Conservation (phyloP, 1,139 yeast genomes). For the Blastobotrys proliferans region DNA sequence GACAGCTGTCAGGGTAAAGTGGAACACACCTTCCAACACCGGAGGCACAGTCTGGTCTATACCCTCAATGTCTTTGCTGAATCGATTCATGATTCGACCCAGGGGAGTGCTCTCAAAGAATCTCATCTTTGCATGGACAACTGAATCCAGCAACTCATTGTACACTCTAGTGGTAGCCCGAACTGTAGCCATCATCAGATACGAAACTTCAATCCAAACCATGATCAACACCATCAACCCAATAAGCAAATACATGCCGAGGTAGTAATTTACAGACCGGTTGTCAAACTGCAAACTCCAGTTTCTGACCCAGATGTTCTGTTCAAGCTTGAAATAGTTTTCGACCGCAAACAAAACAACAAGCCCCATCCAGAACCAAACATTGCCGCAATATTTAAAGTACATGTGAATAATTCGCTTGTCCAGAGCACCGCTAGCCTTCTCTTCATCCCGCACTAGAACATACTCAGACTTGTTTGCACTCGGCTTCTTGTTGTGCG, state of each 20-base stretch:
- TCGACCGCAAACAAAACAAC: slow-evolving; percentile 46
- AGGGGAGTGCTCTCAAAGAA: slow-evolving; percentile 94
- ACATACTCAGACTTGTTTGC: not conserved
- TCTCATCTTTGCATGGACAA: slow-evolving; percentile 69
- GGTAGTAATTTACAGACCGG: slow-evolving; percentile 53
- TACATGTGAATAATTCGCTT: slow-evolving; percentile 65
- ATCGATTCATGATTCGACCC: slow-evolving; percentile 95
- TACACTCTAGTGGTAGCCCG: slow-evolving; percentile 76
- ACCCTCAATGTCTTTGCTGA: slow-evolving; percentile 90
- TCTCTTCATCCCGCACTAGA: slow-evolving; percentile 54
- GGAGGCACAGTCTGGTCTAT: slow-evolving; percentile 73
- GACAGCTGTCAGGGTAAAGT: slow-evolving; percentile 4
- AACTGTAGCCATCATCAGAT: slow-evolving; percentile 67
- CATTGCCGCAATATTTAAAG: slow-evolving; percentile 60
- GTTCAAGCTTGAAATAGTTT: slow-evolving; percentile 58
- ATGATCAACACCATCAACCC: slow-evolving; percentile 57
- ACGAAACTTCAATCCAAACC: slow-evolving; percentile 54
- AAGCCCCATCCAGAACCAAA: slow-evolving; percentile 46
- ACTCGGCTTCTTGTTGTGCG: slow-evolving; percentile 47
- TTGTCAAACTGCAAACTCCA: slow-evolving; percentile 36
- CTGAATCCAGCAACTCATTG: slow-evolving; percentile 55
- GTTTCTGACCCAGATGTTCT: slow-evolving; percentile 79
- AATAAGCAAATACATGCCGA: slow-evolving; percentile 61
- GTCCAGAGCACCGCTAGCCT: slow-evolving; percentile 79
- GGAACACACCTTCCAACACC: slow-evolving; percentile 4